Conservation (phyloP, 2,329 filamentous ascomycete species). For the Aspergillus sp. region DNA sequence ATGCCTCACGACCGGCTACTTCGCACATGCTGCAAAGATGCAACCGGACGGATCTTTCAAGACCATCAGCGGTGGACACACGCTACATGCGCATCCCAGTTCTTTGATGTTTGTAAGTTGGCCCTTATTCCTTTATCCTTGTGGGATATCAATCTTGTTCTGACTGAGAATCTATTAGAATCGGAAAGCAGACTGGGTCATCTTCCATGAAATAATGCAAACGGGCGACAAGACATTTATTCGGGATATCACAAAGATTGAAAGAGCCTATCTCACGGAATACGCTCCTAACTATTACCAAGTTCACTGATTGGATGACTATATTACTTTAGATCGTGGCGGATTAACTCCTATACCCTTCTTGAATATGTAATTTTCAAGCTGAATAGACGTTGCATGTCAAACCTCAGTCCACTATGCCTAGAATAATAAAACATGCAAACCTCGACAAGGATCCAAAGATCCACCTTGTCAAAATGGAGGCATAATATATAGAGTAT, state of each 20-base stretch:
- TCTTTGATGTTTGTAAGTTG: conserved; percentile 72
- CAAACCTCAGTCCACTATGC: not conserved
- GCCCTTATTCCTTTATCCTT: not conserved
- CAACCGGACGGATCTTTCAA: conserved; percentile 83
- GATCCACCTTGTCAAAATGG: no score
- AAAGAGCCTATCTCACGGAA: conserved; percentile 85
- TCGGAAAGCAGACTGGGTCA: conserved; percentile 89
- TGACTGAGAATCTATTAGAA: conserved; percentile 44
- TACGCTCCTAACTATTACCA: conserved; percentile 79
- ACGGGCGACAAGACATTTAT: conserved; percentile 83
- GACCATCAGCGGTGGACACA: conserved; percentile 70
- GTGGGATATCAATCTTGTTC: not conserved
- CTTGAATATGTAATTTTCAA: not conserved
- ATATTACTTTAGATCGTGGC: no score
- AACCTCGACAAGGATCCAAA: no score
- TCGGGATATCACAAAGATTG: conserved; percentile 83
- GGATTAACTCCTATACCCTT: not conserved
- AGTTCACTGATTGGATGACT: conserved; percentile 31
- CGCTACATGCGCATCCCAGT: conserved; percentile 80
- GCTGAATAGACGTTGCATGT: not conserved
- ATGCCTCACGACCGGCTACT: conserved; percentile 84
- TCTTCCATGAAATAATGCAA: conserved; percentile 91
- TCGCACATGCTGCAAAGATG: conserved; percentile 89
- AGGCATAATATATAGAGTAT: not conserved
- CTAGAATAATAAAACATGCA: not conserved